Base-by-base conservation (phyloP, 352 stramenopile species). In the Pythium brachiatum region DNA sequence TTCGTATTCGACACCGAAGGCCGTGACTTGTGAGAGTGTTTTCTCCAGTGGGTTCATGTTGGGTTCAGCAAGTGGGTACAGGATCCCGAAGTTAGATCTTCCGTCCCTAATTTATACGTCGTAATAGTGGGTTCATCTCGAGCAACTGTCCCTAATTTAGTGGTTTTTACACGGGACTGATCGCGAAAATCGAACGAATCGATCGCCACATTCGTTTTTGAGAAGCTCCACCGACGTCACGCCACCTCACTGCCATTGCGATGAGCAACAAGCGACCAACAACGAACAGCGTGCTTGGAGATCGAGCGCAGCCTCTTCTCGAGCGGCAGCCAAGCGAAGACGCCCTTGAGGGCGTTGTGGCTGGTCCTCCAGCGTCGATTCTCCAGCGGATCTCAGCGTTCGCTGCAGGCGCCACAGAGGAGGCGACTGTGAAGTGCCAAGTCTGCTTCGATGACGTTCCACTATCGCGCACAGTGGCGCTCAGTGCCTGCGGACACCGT, bases 361-460 rank as follows among this genome's bases (percentile, higher is more conserved):
- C 13, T 4, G 38, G 1, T 4, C 15, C 38, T 4, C 11, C 38
- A 16, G 23, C 18, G 9, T 57, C 53, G 0, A 47, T 57, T 21
- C 7, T 68, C 13, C 36, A 63, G 13, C 36, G 26, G 26, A 3
- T 68, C 0, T 55, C 55, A 4, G 36, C 50, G 1, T 48, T 52
- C 2, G 29, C 56, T 16, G 48, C 11, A 5, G 39, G 23, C 6
- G 27, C 13, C 29, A 11, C 12, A 0, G 64, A 80, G 26, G 76
- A 88, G 60, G 82, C 72, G 11, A 79, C n/a, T n/a, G n/a, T 87
- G 43, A 64, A 79, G 44, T 92, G 83, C 52, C 78, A 86, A 51
- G 87, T 92, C 38, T 92, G 83, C 70, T 81, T 81, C 20, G 81
- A 92, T 31, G 72, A 77, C 46, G 60, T 78, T 5, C 68, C 74